Evolutionary conservation across 2,329 filamentous ascomycete species (phyloP), one percentile per base, ranked within the genome.

Genomic region (Phyllosticta ampelicida): DNA sequence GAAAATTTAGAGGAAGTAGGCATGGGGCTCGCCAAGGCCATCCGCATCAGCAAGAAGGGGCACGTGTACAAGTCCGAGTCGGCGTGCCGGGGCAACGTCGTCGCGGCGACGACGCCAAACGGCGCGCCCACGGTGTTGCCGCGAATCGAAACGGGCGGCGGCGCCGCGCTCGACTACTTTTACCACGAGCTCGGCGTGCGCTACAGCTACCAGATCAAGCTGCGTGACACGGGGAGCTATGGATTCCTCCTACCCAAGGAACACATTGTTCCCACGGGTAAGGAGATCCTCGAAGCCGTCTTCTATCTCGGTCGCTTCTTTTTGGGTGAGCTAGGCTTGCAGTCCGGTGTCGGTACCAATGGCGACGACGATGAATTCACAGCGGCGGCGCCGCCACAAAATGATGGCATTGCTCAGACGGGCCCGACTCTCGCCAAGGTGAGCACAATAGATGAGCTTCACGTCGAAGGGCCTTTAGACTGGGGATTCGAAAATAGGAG

Each of bases 1-100:
- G 94, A 99, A 73, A 95, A 95, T 65, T 80, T 99, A 1, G 84
- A 96, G 71, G 94, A 99, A 71, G 80, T 97, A 18, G 94, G 86
- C 1, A 80, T 90, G 58, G 92, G 91, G 23, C 80, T 99, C 26
- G 87, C 89, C 59, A 96, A 96, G 72, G 86, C 90, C 8, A 95
- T 97, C 65, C 83, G 90, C 16, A 77, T 87, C n/a, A 85, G 87
- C 0, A 86, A 83, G 53, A 87, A 86, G 54, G 86, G 94, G 67
- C 75, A 79, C 5, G 62, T 61, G 49, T 79, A 79, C 64, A 73
- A 75, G 56, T 86, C 95, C 23, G 82, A 85, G 3, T 90, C 90
- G 1, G 94, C 94, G 1, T 99, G 94, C 66, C 87, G 95, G 69
- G 90, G 89, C 16, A 87, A 88, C 18, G 80, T 87, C 1, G 80